Base-by-base conservation (phyloP, 1,284 basidiomycete species). In the Rhizopogon parksii region DNA sequence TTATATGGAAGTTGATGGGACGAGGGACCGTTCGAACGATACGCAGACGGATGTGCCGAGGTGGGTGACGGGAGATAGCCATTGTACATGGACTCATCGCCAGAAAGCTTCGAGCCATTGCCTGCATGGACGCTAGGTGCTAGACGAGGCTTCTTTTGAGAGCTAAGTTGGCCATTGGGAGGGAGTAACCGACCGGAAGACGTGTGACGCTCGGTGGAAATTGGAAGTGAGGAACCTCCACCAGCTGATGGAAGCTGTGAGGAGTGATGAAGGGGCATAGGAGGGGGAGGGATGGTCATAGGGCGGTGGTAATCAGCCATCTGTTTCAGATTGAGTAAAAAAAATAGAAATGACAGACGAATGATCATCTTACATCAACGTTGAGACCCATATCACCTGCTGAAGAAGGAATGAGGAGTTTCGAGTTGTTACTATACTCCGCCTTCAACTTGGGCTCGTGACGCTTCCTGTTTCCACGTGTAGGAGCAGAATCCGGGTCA, bases 221-320 rank as follows among this genome's bases (percentile, higher is more conserved):
- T 39, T 15, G 67, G 64, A 50, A 68, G 60, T 27, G 64, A 57
- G 15, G 65, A 56, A n/a, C 46, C 53, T 4, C 55, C 42, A 14
- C 50, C 40, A 47, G 51, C 38, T 3, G 58, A 47, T 2, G 65
- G 53, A 21, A 64, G 48, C 42, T 66, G 66, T 3, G 63, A 43
- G 6, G 66, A 59, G 34, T 64, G 60, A 36, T 65, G 67, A 12
- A 64, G 56, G 2, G 65, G 62, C 55, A 68, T 66, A 3, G 63
- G 67, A 24, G 67, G 67, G 6, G 67, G 67, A 30, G 64, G 64
- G 36, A 65, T 68, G 6, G 65, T 52, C 64, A 68, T 66, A 0
- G 67, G 59, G 35, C 66, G 55, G 25, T 67, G 64, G 21, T 68
- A 65, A 24, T 68, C 65, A 40, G 47, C 56, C 46, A 65, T 49